These are phyloP conservation scores for Amphibolis antarctica DNA, from an alignment of 106 monocot genomes.

Conservation along the genomic window DNA sequence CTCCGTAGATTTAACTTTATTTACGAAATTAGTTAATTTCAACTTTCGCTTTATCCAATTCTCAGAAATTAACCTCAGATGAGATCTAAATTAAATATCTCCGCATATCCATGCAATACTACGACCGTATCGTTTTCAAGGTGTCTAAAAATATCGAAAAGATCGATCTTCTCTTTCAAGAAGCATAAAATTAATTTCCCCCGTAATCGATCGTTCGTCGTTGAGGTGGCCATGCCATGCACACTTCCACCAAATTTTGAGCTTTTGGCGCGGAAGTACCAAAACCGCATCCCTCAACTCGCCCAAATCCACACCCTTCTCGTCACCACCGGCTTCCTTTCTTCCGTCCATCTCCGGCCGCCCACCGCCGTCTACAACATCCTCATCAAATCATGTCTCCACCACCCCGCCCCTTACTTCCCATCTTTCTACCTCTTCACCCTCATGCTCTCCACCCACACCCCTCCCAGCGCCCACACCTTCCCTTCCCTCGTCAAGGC, in stretches of 20 bases:
- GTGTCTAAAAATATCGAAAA: too few relatives aligned
- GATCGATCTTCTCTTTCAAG: too few relatives aligned
- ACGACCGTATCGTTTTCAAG: too few relatives aligned
- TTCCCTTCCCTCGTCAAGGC: conserved; percentile 50
- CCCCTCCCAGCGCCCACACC: conserved; percentile 36
- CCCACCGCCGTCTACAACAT: conserved; percentile 35
- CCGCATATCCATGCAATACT: too few relatives aligned
- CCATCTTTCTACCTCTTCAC: conserved; percentile 30
- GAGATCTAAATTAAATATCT: too few relatives aligned
- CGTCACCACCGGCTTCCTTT: conserved; percentile 32
- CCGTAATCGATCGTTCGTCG: too few relatives aligned
- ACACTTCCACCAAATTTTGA: conserved; percentile 18
- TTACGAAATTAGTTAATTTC: too few relatives aligned
- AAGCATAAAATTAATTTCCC: too few relatives aligned
- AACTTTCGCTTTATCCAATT: too few relatives aligned
- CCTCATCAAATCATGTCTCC: conserved; percentile 28
- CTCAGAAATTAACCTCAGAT: too few relatives aligned
- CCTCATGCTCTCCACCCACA: conserved; percentile 23
- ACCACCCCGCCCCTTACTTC: not conserved
- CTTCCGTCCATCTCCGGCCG: not conserved
- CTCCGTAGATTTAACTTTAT: too few relatives aligned
- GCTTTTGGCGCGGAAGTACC: conserved; percentile 19
- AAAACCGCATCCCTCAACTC: conserved; percentile 12
- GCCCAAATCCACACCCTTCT: conserved; percentile 46
- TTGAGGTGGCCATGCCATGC: too few relatives aligned